Conservation (phyloP, 139 green algal species). For the Tetraselmis chui region DNA sequence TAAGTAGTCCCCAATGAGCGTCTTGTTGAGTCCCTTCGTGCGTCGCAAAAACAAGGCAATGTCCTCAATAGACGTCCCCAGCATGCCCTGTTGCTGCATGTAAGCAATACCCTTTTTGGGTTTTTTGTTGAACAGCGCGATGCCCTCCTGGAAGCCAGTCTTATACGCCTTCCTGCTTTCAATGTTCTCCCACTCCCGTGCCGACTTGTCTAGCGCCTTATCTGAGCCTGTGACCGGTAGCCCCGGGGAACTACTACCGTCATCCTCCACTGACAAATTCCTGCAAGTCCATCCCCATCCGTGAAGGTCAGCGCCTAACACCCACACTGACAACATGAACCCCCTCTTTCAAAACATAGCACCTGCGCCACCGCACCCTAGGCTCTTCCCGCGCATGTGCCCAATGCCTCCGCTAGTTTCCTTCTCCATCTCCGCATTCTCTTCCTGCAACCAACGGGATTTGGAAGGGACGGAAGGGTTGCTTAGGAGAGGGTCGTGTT, state of each 20-base stretch:
- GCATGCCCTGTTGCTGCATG: slow-evolving; percentile 72
- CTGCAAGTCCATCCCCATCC: too few relatives aligned
- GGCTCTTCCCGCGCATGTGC: background rate
- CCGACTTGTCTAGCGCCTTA: slow-evolving; percentile 6
- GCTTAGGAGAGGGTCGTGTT: too few relatives aligned
- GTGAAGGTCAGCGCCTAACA: too few relatives aligned
- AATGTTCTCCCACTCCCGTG: slow-evolving; percentile 39
- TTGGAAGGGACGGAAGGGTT: too few relatives aligned
- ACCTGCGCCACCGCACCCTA: background rate
- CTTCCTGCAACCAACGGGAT: background rate
- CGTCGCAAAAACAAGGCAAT: slow-evolving; percentile 61
- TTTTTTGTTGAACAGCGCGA: slow-evolving; percentile 96
- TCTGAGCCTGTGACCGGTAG: background rate
- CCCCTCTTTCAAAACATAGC: too few relatives aligned
- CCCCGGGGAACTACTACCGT: background rate
- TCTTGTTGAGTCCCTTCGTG: slow-evolving; percentile 81
- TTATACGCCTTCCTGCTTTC: slow-evolving; percentile 70
- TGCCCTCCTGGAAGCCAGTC: slow-evolving; percentile 65
- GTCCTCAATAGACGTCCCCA: slow-evolving; percentile 58
- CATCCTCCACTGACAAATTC: background rate
- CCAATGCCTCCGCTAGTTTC: background rate
- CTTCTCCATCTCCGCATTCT: background rate
- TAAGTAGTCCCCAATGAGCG: slow-evolving; percentile 91
- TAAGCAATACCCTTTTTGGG: slow-evolving; percentile 86
- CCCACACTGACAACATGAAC: too few relatives aligned